Evolutionary conservation across 2,329 filamentous ascomycete species (phyloP), one percentile per base, ranked within the genome.

Genomic region (Sporothrix protearum): DNA sequence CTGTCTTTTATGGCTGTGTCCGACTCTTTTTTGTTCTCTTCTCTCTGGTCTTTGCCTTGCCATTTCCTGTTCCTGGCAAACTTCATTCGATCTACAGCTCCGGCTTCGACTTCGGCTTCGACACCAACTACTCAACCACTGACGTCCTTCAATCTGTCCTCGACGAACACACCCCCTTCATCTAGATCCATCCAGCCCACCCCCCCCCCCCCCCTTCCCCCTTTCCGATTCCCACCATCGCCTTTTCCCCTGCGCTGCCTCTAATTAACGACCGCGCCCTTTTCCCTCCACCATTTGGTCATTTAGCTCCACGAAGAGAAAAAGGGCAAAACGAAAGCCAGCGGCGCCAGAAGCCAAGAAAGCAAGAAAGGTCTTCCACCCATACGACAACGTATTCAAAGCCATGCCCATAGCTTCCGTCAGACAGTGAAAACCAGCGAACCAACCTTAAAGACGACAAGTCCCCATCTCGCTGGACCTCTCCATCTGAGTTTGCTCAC

Each of bases 191-290:
- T 9, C 59, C 36, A 64, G n/a, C n/a, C n/a, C n/a, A n/a, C n/a
- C n/a, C n/a, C n/a, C n/a, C n/a, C n/a, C n/a, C n/a, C n/a, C 59
- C 36, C 68, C 39, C n/a, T 12, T 69, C 33, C 57, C 55, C n/a
- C 45, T 33, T 59, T 51, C 25, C 49, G 22, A 53, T 53, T 53
- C 28, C 45, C 25, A 25, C 7, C n/a, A 19, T 59, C n/a, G 7
- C n/a, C 30, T n/a, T 42, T 39, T 73, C 71, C 73, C 70, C 70
- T 73, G 57, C 55, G n/a, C 39, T 49, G 14, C 55, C n/a, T 61
- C 53, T 49, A 70, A 63, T 70, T 36, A 51, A 63, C 55, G 25
- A 51, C 25, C 42, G 59, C 59, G 39, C 61, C 30, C 19, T 42
- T 30, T 30, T 70, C 28, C 55, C 53, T 61, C 55, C 68, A 19